Evolutionary conservation across 805 yeast genomes (phyloP), one percentile per base, ranked within the genome.

Genomic region (Danielia oregonensis): DNA sequence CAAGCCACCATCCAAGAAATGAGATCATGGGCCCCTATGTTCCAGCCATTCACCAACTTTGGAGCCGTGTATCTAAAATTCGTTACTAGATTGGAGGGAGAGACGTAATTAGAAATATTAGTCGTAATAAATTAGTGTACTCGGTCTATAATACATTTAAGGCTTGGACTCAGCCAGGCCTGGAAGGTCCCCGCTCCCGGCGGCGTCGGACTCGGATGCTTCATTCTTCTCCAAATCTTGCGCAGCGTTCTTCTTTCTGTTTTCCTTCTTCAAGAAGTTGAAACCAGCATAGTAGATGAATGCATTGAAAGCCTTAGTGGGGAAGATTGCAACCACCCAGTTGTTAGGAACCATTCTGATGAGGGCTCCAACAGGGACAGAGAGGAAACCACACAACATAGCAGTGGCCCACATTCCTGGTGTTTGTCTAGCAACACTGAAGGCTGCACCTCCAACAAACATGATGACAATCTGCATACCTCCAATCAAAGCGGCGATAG

Each of bases 401-500:
- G 97, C 93, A 2, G 87, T 79, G 1, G 76, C 93, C 98, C 98
- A 94, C 84, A 81, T 79, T 1, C 78, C 78, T 6, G 84, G 83
- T 1, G 95, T 82, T 61, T 85, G 94, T 42, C 82, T 72, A 2
- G 76, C 77, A 44, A 89, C 72, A 6, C 89, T 78, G 62, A 93
- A 93, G 0, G 98, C 96, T 26, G 91, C 85, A 36, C 99, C 98
- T 35, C 99, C 99, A 43, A 86, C 91, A 61, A 80, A 85, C 97
- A 93, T 93, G 49, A 93, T 91, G 35, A 91, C 59, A 3, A 88
- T 68, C 65, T 93, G 98, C 61, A 79, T 76, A 4, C 84, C 89
- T 19, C 81, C 93, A 59, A 93, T 88, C 30, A 93, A 68, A 2
- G 59, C 50, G 15, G 83, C 78, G 49, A 93, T 89, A 5, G 58